Conservation (phyloP, 768 basidiomycete species). For the Pleurotus tuber-regium region DNA sequence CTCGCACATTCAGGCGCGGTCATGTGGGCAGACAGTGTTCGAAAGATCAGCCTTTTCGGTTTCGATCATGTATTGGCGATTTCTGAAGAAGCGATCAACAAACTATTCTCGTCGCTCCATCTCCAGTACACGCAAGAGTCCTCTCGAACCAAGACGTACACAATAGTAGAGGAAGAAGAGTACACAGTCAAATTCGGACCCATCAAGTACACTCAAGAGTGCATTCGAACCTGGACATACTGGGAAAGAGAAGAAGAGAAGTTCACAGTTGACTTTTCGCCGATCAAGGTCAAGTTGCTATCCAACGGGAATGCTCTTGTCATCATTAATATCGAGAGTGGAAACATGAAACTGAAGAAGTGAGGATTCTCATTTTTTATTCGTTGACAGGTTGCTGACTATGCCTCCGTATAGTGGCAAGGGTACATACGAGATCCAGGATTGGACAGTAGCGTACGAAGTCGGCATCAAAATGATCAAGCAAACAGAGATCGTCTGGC, state of each 20-base stretch:
- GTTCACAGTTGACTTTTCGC: conserved; percentile 6
- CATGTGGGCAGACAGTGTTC: conserved; percentile 12
- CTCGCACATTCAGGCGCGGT: background rate
- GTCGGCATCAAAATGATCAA: conserved; percentile 6
- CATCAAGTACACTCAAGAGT: no score
- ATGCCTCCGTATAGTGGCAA: background rate
- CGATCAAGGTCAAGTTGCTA: conserved; percentile 10
- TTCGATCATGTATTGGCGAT: conserved; percentile 11
- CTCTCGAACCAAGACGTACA: no score
- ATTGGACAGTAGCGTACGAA: conserved; percentile 5
- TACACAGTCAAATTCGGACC: background rate
- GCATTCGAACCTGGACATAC: no score
- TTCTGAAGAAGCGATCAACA: conserved; percentile 13
- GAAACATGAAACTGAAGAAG: background rate
- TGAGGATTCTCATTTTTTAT: background rate
- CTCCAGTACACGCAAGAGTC: background rate
- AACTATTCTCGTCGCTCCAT: conserved; percentile 4
- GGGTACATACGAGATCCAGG: background rate
- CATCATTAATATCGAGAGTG: conserved; percentile 11
- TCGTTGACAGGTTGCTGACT: no score
- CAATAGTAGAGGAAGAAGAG: background rate
- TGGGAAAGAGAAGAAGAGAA: background rate
- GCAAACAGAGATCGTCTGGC: background rate
- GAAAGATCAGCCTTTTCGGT: conserved; percentile 5
- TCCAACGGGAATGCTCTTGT: conserved; percentile 11